Evolutionary conservation across 1,284 basidiomycete genomes (phyloP).

Genomic region (Ceratorhiza oryzae-sativae): DNA sequence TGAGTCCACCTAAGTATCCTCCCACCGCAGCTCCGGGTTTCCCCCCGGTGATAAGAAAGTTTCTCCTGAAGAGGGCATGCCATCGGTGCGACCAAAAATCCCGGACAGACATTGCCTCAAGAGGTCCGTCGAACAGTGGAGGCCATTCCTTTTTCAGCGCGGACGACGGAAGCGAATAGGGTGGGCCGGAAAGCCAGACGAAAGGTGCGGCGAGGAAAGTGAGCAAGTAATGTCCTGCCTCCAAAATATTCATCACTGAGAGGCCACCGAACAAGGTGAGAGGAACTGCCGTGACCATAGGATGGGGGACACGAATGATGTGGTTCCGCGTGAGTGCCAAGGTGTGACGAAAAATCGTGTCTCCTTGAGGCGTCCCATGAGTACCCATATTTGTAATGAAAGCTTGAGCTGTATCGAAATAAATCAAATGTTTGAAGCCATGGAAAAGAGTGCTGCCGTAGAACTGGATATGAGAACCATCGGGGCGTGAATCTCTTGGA

Average conservation of each 20-base stretch:
- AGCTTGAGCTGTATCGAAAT: conserved; percentile 13
- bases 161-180: conserved; percentile 2
- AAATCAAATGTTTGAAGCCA: conserved; percentile 6
- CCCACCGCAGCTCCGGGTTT: conserved; percentile 7
- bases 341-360: conserved; percentile 11
- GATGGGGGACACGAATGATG: conserved; percentile 7
- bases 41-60: background rate
- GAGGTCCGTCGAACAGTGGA: conserved; percentile 37
- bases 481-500: conserved; percentile 1
- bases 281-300: background rate
- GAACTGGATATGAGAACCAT: conserved; percentile 5
- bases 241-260: conserved; percentile 8
- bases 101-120: conserved; percentile 37
- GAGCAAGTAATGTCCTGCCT: background rate
- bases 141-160: conserved; percentile 41
- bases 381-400: conserved; percentile 12
- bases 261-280: background rate
- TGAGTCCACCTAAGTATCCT: background rate
- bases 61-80: conserved; percentile 40
- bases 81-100: conserved; percentile 45
- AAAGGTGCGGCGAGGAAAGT: conserved; percentile 15
- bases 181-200: background rate
- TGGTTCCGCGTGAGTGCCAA: conserved; percentile 2
- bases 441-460: background rate
- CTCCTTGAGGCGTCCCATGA: conserved; percentile 19